Percentiles rank a stretch among this genome's conserved stretches.
phyloP scores from a whole-genome alignment of 495 filamentous ascomycete genomes.

The Pseudoneurospora amorphoporcata region DNA sequence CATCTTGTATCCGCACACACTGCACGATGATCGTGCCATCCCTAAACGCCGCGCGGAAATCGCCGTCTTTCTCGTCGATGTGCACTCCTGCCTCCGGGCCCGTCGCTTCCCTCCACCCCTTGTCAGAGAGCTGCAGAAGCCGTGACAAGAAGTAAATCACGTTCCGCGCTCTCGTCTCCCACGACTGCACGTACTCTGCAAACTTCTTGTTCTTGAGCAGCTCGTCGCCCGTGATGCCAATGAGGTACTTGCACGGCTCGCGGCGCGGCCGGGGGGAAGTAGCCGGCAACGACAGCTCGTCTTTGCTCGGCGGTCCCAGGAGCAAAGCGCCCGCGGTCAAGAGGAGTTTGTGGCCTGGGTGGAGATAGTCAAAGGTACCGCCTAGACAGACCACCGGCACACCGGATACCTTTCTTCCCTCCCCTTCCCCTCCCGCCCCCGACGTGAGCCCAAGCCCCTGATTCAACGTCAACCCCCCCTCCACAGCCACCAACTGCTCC shows the following conservation, averaged over 20 bases:
- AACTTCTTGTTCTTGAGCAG: slow-evolving; percentile 83
- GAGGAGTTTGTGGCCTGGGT: slow-evolving; percentile 90
- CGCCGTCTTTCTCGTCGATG: slow-evolving; percentile 21
- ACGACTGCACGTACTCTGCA: slow-evolving; percentile 65
- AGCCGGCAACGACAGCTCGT: slow-evolving; percentile 3
- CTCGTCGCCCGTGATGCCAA: slow-evolving; percentile 82
- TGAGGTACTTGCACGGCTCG: slow-evolving; percentile 46
- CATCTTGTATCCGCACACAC: slow-evolving; percentile 76
- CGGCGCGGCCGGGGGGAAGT: background rate
- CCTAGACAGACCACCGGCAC: slow-evolving; percentile 58
- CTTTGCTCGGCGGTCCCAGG: slow-evolving; percentile 41
- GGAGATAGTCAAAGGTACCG: slow-evolving; percentile 94
- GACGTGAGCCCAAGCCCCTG: background rate
- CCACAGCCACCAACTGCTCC: slow-evolving; percentile 32
- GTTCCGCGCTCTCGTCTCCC: slow-evolving; percentile 58
- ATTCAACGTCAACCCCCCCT: slow-evolving; percentile 37
- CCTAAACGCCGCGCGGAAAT: slow-evolving; percentile 33
- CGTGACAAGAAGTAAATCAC: slow-evolving; percentile 62
- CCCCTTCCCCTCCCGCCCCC: background rate
- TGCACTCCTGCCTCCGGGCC: background rate
- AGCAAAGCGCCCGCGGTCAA: slow-evolving; percentile 74
- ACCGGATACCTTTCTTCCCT: background rate
- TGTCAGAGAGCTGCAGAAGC: slow-evolving; percentile 47
- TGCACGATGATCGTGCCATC: slow-evolving; percentile 44
- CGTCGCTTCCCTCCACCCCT: slow-evolving; percentile 25